A percentile compares a stretch with the other conserved stretches of the same genome.
Evolutionary conservation across 129 eudicot genomes (phyloP).

Genomic region (Ambrosia trifida): DNA sequence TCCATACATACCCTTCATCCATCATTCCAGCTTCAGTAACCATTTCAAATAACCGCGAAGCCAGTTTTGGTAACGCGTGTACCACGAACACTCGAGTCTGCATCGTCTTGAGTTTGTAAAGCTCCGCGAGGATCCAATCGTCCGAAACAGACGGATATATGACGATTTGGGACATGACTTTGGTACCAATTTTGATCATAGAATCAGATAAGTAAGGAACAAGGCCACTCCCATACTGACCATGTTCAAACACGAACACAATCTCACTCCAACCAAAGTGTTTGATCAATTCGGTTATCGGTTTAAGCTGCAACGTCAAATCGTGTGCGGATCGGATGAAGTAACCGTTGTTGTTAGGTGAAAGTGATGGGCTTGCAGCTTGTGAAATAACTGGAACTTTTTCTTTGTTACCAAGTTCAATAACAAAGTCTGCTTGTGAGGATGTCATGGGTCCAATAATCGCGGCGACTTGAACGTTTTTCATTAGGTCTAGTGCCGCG

Average conservation of each 20-base stretch:
- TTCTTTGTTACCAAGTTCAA: background rate
- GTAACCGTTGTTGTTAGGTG: background rate
- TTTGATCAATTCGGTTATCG: background rate
- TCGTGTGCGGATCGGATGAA: background rate
- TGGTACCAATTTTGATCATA: background rate
- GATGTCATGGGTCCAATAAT: constrained; percentile 14
- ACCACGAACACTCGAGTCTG: constrained; percentile 19
- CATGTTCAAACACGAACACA: constrained; percentile 3
- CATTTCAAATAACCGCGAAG: background rate
- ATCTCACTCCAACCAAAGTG: constrained; percentile 4
- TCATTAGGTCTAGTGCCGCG: background rate
- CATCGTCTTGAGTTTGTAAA: constrained; percentile 17
- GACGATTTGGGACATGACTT: background rate
- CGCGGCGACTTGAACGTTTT: constrained; percentile 1
- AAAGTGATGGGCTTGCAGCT: constrained; percentile 6
- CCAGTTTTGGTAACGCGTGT: background rate
- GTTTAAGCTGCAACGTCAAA: background rate
- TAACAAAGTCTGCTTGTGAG: constrained; percentile 12
- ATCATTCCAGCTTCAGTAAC: constrained; percentile 9
- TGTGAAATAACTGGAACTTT: background rate
- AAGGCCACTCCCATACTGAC: constrained; percentile 8
- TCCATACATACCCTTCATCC: constrained; percentile 16
- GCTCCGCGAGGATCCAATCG: constrained; percentile 8
- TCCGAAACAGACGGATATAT: background rate
- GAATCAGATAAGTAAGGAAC: constrained; percentile 29